Conservation (phyloP, 352 stramenopile genomes). For the Thraustochytrium striatum region DNA sequence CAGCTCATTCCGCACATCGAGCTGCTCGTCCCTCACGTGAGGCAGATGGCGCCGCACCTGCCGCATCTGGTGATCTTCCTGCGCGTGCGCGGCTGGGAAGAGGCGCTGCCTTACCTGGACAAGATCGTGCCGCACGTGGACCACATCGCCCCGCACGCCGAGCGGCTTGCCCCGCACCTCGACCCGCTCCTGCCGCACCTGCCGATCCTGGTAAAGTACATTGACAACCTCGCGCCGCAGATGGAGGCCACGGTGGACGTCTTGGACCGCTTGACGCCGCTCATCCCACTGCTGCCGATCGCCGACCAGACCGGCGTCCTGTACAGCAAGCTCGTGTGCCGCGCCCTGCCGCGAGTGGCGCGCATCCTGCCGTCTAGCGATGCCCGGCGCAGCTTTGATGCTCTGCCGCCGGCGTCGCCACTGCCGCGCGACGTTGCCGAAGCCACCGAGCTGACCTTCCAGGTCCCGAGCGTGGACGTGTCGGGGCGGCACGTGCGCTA, state of each 20-base stretch:
- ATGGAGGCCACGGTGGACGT: slow-evolving; percentile 41
- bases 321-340: slow-evolving; percentile 5
- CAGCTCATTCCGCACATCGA: background rate
- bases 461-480: background rate
- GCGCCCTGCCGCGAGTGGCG: background rate
- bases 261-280: slow-evolving; percentile 9
- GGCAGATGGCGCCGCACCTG: background rate
- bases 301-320: slow-evolving; percentile 31
- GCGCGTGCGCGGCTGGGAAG: slow-evolving; percentile 24
- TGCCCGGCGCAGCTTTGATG: background rate
- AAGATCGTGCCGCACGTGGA: background rate
- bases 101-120: background rate
- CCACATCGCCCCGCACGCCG: background rate
- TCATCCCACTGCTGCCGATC: slow-evolving; percentile 12
- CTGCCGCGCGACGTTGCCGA: background rate
- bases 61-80: background rate
- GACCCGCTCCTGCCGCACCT: slow-evolving; percentile 26
- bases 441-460: background rate
- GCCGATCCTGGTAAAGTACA: slow-evolving; percentile 29
- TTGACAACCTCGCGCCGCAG: background rate
- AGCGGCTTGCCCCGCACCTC: background rate
- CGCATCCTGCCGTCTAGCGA: background rate
- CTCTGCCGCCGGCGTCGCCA: background rate
- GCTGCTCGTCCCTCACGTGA: background rate
- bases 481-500: background rate